A percentile compares a stretch with the other conserved stretches of the same genome.
Evolutionary conservation across 768 basidiomycete species (phyloP).

Genomic region (Russula foetens): DNA sequence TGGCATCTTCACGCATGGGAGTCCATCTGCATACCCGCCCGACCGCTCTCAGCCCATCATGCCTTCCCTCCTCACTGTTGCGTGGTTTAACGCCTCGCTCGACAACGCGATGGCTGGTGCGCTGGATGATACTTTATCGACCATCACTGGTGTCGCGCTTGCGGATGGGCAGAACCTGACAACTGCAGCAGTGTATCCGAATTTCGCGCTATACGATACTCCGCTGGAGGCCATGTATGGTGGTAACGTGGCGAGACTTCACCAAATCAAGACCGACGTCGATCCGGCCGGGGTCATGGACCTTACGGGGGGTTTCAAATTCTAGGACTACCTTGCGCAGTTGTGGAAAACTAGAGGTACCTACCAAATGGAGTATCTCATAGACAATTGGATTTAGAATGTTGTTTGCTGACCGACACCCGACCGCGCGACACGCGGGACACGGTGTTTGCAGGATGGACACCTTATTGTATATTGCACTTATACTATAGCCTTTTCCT

Average conservation of each 20-base stretch:
- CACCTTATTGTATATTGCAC: too few species aligned
- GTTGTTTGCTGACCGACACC: too few species aligned
- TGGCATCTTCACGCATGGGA: background rate
- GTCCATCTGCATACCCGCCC: background rate
- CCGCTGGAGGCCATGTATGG: background rate
- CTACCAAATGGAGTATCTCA: too few species aligned
- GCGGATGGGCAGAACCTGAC: slow-evolving; percentile 20
- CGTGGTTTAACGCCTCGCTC: slow-evolving; percentile 18
- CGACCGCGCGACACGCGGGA: too few species aligned
- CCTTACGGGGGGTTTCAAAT: slow-evolving; percentile 21
- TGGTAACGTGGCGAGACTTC: background rate
- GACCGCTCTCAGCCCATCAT: slow-evolving; percentile 1
- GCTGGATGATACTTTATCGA: too few species aligned
- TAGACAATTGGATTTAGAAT: too few species aligned
- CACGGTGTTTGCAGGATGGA: too few species aligned
- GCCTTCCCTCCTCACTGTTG: background rate
- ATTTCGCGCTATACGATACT: background rate
- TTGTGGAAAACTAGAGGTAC: too few species aligned
- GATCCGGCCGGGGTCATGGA: slow-evolving; percentile 22
- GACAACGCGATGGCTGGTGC: too few species aligned
- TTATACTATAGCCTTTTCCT: too few species aligned
- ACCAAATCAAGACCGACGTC: background rate
- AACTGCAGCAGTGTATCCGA: background rate
- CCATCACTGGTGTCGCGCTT: background rate
- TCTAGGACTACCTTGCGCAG: too few species aligned